These are phyloP conservation scores for Liriodendron chinense DNA, from an alignment of 164 flowering plant genomes.

Conservation along the genomic window DNA sequence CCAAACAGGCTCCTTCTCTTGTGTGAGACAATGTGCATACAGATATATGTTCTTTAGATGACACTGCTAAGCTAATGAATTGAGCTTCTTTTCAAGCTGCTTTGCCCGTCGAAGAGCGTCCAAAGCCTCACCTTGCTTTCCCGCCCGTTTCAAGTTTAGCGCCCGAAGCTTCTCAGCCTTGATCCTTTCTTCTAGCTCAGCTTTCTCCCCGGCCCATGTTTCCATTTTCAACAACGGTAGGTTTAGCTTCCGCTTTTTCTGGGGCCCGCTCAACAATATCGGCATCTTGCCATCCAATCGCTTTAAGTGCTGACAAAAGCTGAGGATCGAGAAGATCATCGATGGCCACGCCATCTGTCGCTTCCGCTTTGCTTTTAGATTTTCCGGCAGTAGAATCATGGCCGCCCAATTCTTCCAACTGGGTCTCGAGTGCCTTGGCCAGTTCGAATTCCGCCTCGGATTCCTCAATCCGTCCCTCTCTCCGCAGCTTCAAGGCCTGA, in stretches of 20 bases:
- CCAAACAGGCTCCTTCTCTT: no score
- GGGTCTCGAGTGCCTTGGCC: conserved; percentile 78
- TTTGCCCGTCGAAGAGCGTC: conserved; percentile 81
- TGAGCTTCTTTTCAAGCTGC: conserved; percentile 73
- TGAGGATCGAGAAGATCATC: conserved; percentile 95
- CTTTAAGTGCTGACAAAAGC: conserved; percentile 75
- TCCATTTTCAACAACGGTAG: conserved; percentile 15
- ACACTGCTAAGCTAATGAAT: conserved; percentile 28
- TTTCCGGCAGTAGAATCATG: conserved; percentile 11
- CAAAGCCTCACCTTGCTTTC: conserved; percentile 86
- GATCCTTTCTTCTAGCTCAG: conserved; percentile 60
- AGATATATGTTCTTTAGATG: no score
- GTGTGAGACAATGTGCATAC: no score
- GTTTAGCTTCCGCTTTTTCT: conserved; percentile 32
- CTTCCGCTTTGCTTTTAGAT: conserved; percentile 18
- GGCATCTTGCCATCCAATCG: conserved; percentile 57
- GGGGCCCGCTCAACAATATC: conserved; percentile 22
- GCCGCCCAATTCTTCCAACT: conserved; percentile 51
- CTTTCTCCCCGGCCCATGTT: conserved; percentile 42
- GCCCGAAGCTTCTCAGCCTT: conserved; percentile 88
- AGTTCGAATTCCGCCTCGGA: conserved; percentile 81
- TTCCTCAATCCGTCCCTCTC: conserved; percentile 78
- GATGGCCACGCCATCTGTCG: conserved; percentile 44
- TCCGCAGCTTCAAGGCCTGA: conserved; percentile 73
- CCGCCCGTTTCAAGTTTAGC: conserved; percentile 68